Conservation (phyloP, 768 basidiomycete species). For the Termitomyces sp. region DNA sequence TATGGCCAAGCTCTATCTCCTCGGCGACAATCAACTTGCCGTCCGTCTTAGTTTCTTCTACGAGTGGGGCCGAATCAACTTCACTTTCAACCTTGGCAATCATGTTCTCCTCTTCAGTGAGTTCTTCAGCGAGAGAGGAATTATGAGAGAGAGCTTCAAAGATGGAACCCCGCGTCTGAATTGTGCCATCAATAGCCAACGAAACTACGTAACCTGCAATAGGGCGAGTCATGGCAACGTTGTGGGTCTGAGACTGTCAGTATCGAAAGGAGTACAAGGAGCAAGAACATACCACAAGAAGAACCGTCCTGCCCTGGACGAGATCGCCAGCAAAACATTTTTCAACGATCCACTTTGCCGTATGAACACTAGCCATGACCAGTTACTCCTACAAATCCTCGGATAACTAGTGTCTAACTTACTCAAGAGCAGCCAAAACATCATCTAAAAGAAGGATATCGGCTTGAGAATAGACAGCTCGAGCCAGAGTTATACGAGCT, state of each 20-base stretch:
- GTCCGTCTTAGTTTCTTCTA: conserved; percentile 23
- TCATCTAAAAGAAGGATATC: conserved; percentile 68
- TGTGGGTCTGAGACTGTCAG: conserved; percentile 33
- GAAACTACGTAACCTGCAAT: conserved; percentile 55
- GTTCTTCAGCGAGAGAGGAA: conserved; percentile 24
- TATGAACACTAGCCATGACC: conserved; percentile 42
- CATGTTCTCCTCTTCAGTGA: conserved; percentile 22
- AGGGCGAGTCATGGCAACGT: conserved; percentile 45
- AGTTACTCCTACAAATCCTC: neutral
- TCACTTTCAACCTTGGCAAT: conserved; percentile 20
- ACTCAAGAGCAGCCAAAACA: conserved; percentile 59
- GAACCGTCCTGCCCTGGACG: conserved; percentile 70
- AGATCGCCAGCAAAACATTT: conserved; percentile 79
- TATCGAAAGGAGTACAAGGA: neutral
- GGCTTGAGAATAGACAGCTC: conserved; percentile 46
- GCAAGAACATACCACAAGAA: conserved; percentile 57
- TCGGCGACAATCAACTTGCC: conserved; percentile 64
- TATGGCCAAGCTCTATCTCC: conserved; percentile 55
- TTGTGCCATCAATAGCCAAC: conserved; percentile 46
- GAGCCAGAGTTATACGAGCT: conserved; percentile 41
- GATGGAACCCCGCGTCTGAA: conserved; percentile 42
- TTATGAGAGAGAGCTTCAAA: conserved; percentile 42
- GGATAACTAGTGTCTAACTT: conserved; percentile 11
- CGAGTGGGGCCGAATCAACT: conserved; percentile 14
- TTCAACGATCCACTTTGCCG: conserved; percentile 75